These are phyloP conservation scores for Leucoagaricus sp. DNA, from an alignment of 1,284 basidiomycete genomes.

Conservation along the genomic window DNA sequence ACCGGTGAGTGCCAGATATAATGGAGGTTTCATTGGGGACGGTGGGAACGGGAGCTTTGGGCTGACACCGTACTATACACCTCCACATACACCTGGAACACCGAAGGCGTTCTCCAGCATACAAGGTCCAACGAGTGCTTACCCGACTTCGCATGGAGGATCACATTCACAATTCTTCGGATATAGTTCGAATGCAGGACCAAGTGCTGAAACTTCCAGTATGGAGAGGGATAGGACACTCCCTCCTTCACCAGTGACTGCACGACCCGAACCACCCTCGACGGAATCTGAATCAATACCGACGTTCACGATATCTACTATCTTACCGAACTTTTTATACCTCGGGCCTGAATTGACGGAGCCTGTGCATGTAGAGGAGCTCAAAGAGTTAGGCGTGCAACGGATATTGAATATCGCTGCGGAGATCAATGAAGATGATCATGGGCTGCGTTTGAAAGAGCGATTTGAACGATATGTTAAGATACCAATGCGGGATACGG, in stretches of 20 bases:
- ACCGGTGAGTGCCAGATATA: conserved; percentile 5
- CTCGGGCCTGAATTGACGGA: conserved; percentile 87
- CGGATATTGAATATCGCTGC: conserved; percentile 90
- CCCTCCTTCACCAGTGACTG: conserved; percentile 56
- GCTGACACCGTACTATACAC: conserved; percentile 48
- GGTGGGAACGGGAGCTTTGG: conserved; percentile 9
- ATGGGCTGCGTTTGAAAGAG: conserved; percentile 64
- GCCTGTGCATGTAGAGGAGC: conserved; percentile 71
- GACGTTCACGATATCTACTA: conserved; percentile 79
- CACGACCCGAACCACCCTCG: conserved; percentile 55
- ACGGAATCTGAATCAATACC: conserved; percentile 56
- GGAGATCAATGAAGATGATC: conserved; percentile 81
- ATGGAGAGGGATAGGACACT: conserved; percentile 2
- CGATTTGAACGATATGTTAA: conserved; percentile 82
- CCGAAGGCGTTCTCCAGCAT: conserved; percentile 33
- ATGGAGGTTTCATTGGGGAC: conserved; percentile 1
- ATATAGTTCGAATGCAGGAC: background rate
- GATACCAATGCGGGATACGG: conserved; percentile 92
- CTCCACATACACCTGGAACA: conserved; percentile 58
- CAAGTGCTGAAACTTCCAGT: background rate
- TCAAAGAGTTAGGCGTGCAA: conserved; percentile 78
- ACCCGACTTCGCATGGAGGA: conserved; percentile 3
- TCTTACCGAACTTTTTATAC: conserved; percentile 88
- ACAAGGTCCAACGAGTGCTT: conserved; percentile 9
- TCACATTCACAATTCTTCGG: conserved; percentile 12